Percentiles rank a stretch among this genome's conserved stretches.
Evolutionary conservation across 202 grass and related monocot genomes (phyloP).

Genomic region (Zoysia matrella): DNA sequence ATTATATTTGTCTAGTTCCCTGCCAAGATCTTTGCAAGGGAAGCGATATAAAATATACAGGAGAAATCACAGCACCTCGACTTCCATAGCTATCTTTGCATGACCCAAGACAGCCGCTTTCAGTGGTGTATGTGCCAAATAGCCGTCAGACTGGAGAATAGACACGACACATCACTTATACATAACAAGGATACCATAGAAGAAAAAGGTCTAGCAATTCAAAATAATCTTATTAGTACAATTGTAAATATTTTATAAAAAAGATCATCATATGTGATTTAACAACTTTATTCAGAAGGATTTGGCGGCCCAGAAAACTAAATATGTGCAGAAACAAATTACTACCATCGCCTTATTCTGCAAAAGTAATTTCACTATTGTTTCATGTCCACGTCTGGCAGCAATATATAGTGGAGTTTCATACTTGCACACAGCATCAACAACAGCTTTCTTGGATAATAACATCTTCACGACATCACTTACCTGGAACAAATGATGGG

Average conservation of each 20-base stretch:
- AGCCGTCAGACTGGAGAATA: constrained; percentile 22
- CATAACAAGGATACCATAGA: not conserved
- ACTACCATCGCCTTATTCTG: constrained; percentile 30
- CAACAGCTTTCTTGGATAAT: constrained; percentile 34
- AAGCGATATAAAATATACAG: not conserved
- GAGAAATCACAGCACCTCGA: constrained; percentile 25
- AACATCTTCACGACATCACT: constrained; percentile 2
- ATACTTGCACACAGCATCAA: constrained; percentile 8
- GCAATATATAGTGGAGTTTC: constrained; percentile 41
- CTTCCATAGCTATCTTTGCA: constrained; percentile 31
- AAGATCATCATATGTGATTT: constrained; percentile 6
- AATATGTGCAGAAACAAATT: constrained; percentile 10
- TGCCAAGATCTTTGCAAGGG: not conserved
- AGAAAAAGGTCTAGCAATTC: not conserved
- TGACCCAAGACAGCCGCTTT: not conserved
- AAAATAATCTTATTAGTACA: not conserved
- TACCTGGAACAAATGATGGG: constrained; percentile 30
- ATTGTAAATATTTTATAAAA: not conserved
- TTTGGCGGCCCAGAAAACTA: not conserved
- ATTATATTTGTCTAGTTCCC: not conserved
- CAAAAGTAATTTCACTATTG: constrained; percentile 34
- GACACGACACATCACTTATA: constrained; percentile 5
- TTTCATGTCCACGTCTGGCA: constrained; percentile 23
- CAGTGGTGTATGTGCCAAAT: constrained; percentile 14
- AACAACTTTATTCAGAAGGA: not conserved